A percentile compares a stretch with the other conserved stretches of the same genome.
These are phyloP conservation scores for Leccinum fallax DNA, from an alignment of 1,284 basidiomycete genomes.

Conservation along the genomic window DNA sequence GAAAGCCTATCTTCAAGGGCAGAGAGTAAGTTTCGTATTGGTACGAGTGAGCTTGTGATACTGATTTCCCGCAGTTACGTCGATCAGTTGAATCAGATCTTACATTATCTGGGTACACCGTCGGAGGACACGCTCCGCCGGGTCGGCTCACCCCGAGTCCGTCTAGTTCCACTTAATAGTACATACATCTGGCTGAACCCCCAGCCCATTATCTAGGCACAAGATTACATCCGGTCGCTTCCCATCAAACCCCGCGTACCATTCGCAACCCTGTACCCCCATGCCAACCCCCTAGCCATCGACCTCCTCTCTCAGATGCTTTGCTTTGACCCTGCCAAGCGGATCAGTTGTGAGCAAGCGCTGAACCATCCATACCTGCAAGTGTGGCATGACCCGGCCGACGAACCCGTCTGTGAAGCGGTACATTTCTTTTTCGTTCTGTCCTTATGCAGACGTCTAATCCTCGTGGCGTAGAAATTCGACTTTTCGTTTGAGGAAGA, in stretches of 20 bases:
- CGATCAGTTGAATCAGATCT: slow-evolving; percentile 97
- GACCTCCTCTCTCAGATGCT: slow-evolving; percentile 92
- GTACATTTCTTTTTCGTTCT: slow-evolving; percentile 42
- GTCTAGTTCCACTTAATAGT: slow-evolving; percentile 23
- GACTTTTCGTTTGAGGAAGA: slow-evolving; percentile 99
- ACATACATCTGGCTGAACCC: slow-evolving; percentile 5
- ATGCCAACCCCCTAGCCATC: slow-evolving; percentile 91
- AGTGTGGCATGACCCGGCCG: slow-evolving; percentile 95
- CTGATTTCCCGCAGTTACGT: slow-evolving; percentile 68
- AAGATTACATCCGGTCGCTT: slow-evolving; percentile 97
- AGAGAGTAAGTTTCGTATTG: slow-evolving; percentile 70
- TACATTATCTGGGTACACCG: slow-evolving; percentile 97
- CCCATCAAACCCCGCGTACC: slow-evolving; percentile 95
- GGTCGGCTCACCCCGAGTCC: slow-evolving; percentile 87
- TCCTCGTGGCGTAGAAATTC: slow-evolving; percentile 63
- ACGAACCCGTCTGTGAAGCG: slow-evolving; percentile 80
- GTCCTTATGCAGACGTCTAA: neutral
- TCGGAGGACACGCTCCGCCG: slow-evolving; percentile 94
- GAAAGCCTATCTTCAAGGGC: slow-evolving; percentile 98
- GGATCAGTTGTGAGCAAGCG: slow-evolving; percentile 95
- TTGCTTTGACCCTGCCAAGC: slow-evolving; percentile 94
- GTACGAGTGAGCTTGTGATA: neutral
- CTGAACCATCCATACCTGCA: slow-evolving; percentile 92
- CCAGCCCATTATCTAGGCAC: slow-evolving; percentile 58
- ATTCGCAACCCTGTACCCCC: slow-evolving; percentile 89